A percentile compares a stretch with the other conserved stretches of the same genome.
These are phyloP conservation scores for Boletus reticulatus DNA, from an alignment of 768 basidiomycete genomes.

Conservation along the genomic window DNA sequence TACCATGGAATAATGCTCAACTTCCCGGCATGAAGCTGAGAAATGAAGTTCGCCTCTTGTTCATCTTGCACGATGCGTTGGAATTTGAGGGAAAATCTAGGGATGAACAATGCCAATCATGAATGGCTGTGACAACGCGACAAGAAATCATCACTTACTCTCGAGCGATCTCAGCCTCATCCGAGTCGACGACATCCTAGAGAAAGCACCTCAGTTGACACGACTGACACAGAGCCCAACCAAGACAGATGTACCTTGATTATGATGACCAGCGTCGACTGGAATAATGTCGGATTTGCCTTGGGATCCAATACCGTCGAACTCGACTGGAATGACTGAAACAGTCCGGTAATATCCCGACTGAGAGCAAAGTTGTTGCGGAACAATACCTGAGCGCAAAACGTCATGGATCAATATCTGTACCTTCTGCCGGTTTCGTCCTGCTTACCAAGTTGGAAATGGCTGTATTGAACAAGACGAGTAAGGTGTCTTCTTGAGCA, in stretches of 20 bases:
- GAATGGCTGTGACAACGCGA: not conserved
- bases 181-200: conserved; percentile 63
- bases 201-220: not conserved
- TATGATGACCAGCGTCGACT: conserved; percentile 57
- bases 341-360: conserved; percentile 59
- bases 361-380: conserved; percentile 65
- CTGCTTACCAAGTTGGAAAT: conserved; percentile 56
- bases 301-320: conserved; percentile 56
- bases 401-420: not conserved
- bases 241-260: conserved; percentile 44
- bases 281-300: conserved; percentile 56
- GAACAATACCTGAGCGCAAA: conserved; percentile 49
- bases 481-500: conserved; percentile 59
- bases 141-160: conserved; percentile 39
- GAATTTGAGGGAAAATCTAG: conserved; percentile 56
- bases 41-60: conserved; percentile 61
- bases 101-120: not conserved
- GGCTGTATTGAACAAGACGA: conserved; percentile 64
- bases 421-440: not conserved
- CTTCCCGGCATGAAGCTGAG: conserved; percentile 53
- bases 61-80: conserved; percentile 60
- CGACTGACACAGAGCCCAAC: not conserved
- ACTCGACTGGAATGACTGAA: conserved; percentile 62
- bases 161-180: conserved; percentile 53
- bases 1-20: conserved; percentile 60